Conservation (phyloP, 495 filamentous ascomycete genomes). For the Podospora pseudocomata region DNA sequence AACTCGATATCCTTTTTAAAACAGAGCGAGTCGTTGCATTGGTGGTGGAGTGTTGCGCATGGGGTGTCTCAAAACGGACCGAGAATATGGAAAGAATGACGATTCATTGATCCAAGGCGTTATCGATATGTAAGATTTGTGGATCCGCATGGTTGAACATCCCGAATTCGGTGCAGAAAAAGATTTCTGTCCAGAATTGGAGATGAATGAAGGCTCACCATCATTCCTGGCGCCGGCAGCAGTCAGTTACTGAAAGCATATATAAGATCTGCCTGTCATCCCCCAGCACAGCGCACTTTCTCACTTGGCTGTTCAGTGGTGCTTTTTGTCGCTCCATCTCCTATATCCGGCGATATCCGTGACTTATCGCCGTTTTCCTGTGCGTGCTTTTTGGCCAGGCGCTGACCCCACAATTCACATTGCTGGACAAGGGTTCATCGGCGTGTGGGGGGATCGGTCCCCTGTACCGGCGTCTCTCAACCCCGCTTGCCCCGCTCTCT, state of each 20-base stretch:
- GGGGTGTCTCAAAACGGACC: conserved; percentile 6
- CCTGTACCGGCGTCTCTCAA: not conserved
- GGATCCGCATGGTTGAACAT: not conserved
- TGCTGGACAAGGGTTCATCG: not conserved
- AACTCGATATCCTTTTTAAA: not conserved
- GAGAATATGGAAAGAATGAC: not conserved
- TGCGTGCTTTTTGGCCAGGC: conserved; percentile 7
- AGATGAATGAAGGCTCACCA: not conserved
- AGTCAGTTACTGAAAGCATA: not conserved
- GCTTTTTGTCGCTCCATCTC: not conserved
- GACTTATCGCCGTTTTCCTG: conserved; percentile 14
- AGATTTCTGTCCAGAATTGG: not conserved
- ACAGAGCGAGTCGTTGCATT: not conserved
- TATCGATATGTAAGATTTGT: not conserved
- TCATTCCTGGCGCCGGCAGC: not conserved
- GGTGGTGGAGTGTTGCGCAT: not conserved
- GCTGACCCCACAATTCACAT: conserved; percentile 9
- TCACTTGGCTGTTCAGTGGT: too few species aligned
- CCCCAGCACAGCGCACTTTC: too few species aligned
- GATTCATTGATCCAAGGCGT: not conserved
- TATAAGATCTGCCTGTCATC: not conserved
- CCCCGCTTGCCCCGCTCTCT: conserved; percentile 18
- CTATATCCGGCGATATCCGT: conserved; percentile 23
- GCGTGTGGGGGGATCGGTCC: not conserved
- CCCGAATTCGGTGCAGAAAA: not conserved